Evolutionary conservation across 345 rosid species (phyloP).

Genomic region (Acer campestre): DNA sequence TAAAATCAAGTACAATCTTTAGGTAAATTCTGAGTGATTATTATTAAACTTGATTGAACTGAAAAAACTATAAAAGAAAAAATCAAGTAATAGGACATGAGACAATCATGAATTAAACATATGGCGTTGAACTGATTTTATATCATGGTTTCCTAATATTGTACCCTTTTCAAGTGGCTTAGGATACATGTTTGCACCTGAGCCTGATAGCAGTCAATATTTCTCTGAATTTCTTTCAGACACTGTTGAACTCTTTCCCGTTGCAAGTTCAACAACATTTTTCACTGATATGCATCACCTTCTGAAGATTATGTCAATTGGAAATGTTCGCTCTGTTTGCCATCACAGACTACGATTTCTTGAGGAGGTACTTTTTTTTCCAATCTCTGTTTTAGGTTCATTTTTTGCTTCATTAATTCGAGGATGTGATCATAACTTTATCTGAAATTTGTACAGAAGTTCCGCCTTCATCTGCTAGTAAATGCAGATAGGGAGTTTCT

Average conservation of each 20-base stretch:
- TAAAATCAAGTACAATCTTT: neutral
- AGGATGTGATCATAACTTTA: conserved; percentile 24
- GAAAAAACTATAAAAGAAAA: neutral
- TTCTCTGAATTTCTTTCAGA: conserved; percentile 29
- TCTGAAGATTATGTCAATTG: conserved; percentile 43
- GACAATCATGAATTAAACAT: neutral
- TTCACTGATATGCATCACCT: conserved; percentile 59
- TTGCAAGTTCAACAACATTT: conserved; percentile 46
- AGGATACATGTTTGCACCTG: neutral
- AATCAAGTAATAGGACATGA: neutral
- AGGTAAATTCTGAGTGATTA: neutral
- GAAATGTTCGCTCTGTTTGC: conserved; percentile 56
- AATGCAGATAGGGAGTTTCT: conserved; percentile 56
- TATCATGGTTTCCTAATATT: neutral
- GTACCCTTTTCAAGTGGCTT: neutral
- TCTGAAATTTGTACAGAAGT: conserved; percentile 39
- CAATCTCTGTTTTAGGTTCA: conserved; percentile 4
- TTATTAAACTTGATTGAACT: neutral
- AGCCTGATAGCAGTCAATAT: neutral
- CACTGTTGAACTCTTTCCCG: conserved; percentile 48
- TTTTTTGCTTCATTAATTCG: neutral
- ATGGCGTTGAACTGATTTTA: neutral
- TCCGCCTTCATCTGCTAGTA: conserved; percentile 54
- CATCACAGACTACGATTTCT: conserved; percentile 53
- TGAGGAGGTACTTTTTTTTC: conserved; percentile 42